Evolutionary conservation across 106 monocot species (phyloP).

Genomic region (Dendrobium catenatum): DNA sequence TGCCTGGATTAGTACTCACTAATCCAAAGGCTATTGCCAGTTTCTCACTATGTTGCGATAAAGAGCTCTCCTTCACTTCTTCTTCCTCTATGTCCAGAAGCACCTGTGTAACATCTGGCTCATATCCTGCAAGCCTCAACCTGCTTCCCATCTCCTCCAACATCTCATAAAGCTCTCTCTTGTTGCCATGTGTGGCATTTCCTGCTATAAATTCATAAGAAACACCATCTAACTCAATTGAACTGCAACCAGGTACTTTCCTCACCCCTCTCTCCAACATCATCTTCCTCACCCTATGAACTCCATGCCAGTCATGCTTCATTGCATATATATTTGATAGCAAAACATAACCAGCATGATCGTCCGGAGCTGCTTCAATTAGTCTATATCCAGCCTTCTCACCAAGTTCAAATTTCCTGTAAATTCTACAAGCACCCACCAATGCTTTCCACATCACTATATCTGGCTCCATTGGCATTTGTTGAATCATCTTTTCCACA

Average conservation of each 20-base stretch:
- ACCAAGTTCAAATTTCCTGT: conserved; percentile 37
- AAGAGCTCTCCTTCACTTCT: conserved; percentile 38
- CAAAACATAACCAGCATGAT: conserved; percentile 51
- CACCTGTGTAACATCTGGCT: conserved; percentile 34
- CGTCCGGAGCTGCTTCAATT: conserved; percentile 36
- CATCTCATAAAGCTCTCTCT: conserved; percentile 41
- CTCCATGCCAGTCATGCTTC: conserved; percentile 39
- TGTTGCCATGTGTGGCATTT: conserved; percentile 24
- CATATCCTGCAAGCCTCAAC: conserved; percentile 35
- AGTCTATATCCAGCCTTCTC: conserved; percentile 45
- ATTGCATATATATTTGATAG: conserved; percentile 52
- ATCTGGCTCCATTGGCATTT: conserved; percentile 60
- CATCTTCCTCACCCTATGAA: conserved; percentile 15
- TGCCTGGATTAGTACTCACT: conserved; percentile 26
- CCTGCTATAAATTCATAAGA: conserved; percentile 57
- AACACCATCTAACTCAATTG: conserved; percentile 30
- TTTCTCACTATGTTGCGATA: conserved; percentile 54
- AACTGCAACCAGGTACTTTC: conserved; percentile 69
- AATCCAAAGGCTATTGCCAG: conserved; percentile 49
- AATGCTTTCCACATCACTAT: conserved; percentile 51
- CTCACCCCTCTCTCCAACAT: conserved; percentile 29
- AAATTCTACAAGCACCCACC: conserved; percentile 49
- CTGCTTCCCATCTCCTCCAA: conserved; percentile 28
- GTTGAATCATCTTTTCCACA: conserved; percentile 37
- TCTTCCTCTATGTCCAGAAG: conserved; percentile 46